Percentiles rank a stretch among this genome's conserved stretches.
These are phyloP conservation scores for Ophiosphaerella narmari DNA, from an alignment of 2,329 filamentous ascomycete genomes.

Conservation along the genomic window DNA sequence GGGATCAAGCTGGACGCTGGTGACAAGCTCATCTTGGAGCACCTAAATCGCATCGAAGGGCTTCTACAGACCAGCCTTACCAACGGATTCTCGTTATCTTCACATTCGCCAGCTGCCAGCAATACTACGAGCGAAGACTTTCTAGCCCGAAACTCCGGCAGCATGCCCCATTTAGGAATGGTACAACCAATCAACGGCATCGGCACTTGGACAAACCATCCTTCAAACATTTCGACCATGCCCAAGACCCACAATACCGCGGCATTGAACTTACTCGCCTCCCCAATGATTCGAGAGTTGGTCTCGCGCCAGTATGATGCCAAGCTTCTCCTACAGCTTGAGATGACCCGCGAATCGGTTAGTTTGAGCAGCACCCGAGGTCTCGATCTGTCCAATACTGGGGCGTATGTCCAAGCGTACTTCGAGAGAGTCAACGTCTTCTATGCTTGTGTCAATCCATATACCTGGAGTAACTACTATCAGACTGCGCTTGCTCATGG, in stretches of 20 bases:
- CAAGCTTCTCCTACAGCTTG: slow-evolving; percentile 78
- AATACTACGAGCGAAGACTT: slow-evolving; percentile 53
- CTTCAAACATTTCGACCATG: slow-evolving; percentile 79
- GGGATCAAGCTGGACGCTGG: slow-evolving; percentile 86
- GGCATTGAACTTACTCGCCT: slow-evolving; percentile 76
- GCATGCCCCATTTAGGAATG: slow-evolving; percentile 43
- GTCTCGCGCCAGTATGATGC: slow-evolving; percentile 79
- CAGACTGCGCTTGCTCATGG: slow-evolving; percentile 74
- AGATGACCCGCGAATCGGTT: slow-evolving; percentile 79
- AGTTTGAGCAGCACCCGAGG: slow-evolving; percentile 62
- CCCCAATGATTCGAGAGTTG: slow-evolving; percentile 78
- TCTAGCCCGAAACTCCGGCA: slow-evolving; percentile 44
- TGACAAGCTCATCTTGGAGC: slow-evolving; percentile 83
- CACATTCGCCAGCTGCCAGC: slow-evolving; percentile 57
- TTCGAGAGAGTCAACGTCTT: slow-evolving; percentile 82
- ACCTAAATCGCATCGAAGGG: slow-evolving; percentile 75
- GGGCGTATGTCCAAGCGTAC: slow-evolving; percentile 76
- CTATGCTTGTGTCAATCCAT: slow-evolving; percentile 85
- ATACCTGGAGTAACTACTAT: slow-evolving; percentile 78
- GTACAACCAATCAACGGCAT: slow-evolving; percentile 60
- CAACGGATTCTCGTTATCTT: slow-evolving; percentile 61
- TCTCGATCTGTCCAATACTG: slow-evolving; percentile 74
- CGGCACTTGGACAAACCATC: slow-evolving; percentile 70
- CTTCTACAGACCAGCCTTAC: slow-evolving; percentile 73
- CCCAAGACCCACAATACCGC: slow-evolving; percentile 83